Conservation (phyloP, 441 rosid genomes). For the Pelargonium myrrhifolium region DNA sequence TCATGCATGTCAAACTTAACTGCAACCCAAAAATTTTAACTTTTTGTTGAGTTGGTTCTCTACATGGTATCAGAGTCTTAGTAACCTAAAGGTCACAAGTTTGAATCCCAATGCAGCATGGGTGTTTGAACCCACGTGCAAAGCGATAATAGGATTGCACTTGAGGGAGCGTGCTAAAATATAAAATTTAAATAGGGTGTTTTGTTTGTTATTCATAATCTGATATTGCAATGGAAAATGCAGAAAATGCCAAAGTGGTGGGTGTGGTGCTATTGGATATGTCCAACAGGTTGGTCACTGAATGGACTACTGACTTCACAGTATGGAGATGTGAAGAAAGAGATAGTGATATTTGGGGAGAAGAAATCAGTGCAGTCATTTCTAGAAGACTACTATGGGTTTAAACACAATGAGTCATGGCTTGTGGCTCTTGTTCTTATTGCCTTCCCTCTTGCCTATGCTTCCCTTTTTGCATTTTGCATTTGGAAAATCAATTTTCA, state of each 20-base stretch:
- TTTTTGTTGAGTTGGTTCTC: no score
- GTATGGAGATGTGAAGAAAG: constrained; percentile 39
- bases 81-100: no score
- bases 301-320: constrained; percentile 53
- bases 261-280: constrained; percentile 51
- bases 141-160: no score
- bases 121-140: not conserved
- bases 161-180: no score
- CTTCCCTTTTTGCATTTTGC: constrained; percentile 46
- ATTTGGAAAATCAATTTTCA: constrained; percentile 51
- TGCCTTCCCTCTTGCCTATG: constrained; percentile 36
- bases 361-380: constrained; percentile 38
- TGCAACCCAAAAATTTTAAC: no score
- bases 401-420: constrained; percentile 21
- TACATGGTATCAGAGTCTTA: no score
- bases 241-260: constrained; percentile 68
- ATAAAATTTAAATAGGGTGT: no score
- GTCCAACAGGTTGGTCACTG: constrained; percentile 62
- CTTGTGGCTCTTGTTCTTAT: constrained; percentile 35
- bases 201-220: not conserved
- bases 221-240: not conserved
- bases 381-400: constrained; percentile 47
- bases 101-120: no score
- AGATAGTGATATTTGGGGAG: constrained; percentile 37
- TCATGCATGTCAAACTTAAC: no score